Base-by-base conservation (phyloP, 352 stramenopile species). In the Pythium rhizo-oryzae region DNA sequence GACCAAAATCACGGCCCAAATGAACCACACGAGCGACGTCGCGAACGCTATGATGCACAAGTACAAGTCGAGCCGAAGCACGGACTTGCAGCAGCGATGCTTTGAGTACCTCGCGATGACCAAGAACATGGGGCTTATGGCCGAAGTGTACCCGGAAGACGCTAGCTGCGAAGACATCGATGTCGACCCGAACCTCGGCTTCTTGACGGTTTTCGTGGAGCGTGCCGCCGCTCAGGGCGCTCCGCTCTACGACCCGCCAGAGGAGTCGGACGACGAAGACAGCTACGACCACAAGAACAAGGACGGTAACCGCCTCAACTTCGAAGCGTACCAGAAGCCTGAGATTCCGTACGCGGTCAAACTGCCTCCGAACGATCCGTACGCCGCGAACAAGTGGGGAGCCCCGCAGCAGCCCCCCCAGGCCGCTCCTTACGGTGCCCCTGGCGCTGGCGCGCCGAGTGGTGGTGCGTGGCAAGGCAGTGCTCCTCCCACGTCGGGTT, bases 1-100 rank as follows among this genome's bases (percentile, higher is more conserved):
- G 58, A 98, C 98, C 77, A 99, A 99, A 82, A 97, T 99, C 60
- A 97, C 97, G 33, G 96, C 97, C 28, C 97, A 99, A 72, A 91
- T 97, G 74, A 90, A 84, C 72, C 74, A 98, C 82, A 88, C 92
- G 30, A 84, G 94, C 25, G 83, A 97, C 60, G 77, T 94, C 7
- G 87, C 95, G 0, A 93, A 97, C n/a, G 87, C 92, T 21, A 86
- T 99, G 66, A 96, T 99, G 82, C 87, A 99, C 73, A 97, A 99
- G 72, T 99, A 98, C 82, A 98, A 97, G 60, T 90, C 89, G 50
- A 99, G 92, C 37, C 89, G 90, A 24, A 97, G 98, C 77, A 95
- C 96, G 35, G 97, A 99, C 71, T 79, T 99, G 30, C 97, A 99
- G 78, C 97, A 99, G 79, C 96, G 98, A n/a, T 99, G 97, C 79